Conservation (phyloP, 495 filamentous ascomycete genomes). For the Neurospora sp. region DNA sequence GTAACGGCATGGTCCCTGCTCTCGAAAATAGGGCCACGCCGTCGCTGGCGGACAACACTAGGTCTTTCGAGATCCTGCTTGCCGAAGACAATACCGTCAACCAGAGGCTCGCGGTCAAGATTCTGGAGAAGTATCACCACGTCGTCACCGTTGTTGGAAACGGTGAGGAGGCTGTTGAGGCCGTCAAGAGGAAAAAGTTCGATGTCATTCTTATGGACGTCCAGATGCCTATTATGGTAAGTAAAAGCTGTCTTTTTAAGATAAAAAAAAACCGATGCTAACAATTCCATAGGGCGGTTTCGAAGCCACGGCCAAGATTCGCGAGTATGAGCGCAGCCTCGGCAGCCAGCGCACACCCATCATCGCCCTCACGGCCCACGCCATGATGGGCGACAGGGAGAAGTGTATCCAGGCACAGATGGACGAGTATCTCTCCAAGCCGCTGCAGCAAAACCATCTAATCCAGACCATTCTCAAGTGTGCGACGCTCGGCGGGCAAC, state of each 20-base stretch:
- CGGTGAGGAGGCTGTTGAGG: constrained; percentile 82
- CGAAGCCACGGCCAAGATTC: constrained; percentile 93
- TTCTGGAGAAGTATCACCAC: constrained; percentile 96
- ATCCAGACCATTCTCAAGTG: constrained; percentile 98
- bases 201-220: constrained; percentile 99
- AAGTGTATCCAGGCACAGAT: constrained; percentile 98
- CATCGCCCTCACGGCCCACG: constrained; percentile 94
- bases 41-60: constrained; percentile 84
- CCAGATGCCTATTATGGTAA: constrained; percentile 97
- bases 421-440: constrained; percentile 98
- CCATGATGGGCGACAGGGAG: constrained; percentile 97
- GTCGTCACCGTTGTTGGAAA: constrained; percentile 94
- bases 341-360: constrained; percentile 80
- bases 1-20: constrained; percentile 97
- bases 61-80: constrained; percentile 90
- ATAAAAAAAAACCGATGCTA: constrained; percentile 14
- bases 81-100: constrained; percentile 98
- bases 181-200: constrained; percentile 79
- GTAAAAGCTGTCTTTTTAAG: constrained; percentile 12
- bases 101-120: constrained; percentile 91
- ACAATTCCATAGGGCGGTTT: constrained; percentile 64
- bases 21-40: constrained; percentile 89
- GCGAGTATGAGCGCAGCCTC: constrained; percentile 78
- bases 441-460: constrained; percentile 93
- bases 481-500: constrained; percentile 79